Conservation (phyloP, 768 basidiomycete genomes). For the Pleurotus cornucopiae region DNA sequence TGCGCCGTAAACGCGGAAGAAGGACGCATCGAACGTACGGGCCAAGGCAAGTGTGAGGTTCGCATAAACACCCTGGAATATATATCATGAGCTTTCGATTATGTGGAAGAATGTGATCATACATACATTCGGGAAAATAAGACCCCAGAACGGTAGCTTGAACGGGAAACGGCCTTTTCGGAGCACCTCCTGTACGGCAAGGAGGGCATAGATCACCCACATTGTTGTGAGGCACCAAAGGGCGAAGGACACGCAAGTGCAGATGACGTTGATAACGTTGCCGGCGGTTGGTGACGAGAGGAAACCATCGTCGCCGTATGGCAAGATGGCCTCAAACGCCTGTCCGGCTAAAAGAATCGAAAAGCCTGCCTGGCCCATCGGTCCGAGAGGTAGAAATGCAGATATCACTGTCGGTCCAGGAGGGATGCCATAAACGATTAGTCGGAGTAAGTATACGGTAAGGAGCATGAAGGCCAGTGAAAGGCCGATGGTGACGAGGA, state of each 20-base stretch:
- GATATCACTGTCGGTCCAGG: constrained; percentile 45
- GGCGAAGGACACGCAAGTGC: constrained; percentile 43
- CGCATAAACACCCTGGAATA: constrained; percentile 56
- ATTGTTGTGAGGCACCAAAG: constrained; percentile 62
- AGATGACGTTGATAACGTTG: constrained; percentile 37
- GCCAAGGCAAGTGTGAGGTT: constrained; percentile 55
- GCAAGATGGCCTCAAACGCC: constrained; percentile 33
- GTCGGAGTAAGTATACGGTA: constrained; percentile 56
- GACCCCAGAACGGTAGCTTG: constrained; percentile 58
- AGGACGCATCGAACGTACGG: constrained; percentile 42
- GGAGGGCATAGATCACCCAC: constrained; percentile 56
- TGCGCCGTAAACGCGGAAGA: constrained; percentile 56
- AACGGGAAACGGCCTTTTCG: constrained; percentile 43
- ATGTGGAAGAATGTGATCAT: background rate
- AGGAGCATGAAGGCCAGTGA: constrained; percentile 63
- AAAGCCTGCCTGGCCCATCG: constrained; percentile 65
- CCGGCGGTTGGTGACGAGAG: constrained; percentile 20
- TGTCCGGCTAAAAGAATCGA: constrained; percentile 53
- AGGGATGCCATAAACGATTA: constrained; percentile 54
- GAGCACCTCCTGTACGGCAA: constrained; percentile 41
- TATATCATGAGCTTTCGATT: background rate
- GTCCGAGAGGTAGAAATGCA: constrained; percentile 72
- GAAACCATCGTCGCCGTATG: constrained; percentile 10
- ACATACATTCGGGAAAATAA: constrained; percentile 68
- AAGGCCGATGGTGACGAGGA: constrained; percentile 53